Evolutionary conservation across 176 grass and related monocot species (phyloP).

Genomic region (Echinochloa phyllopogon): DNA sequence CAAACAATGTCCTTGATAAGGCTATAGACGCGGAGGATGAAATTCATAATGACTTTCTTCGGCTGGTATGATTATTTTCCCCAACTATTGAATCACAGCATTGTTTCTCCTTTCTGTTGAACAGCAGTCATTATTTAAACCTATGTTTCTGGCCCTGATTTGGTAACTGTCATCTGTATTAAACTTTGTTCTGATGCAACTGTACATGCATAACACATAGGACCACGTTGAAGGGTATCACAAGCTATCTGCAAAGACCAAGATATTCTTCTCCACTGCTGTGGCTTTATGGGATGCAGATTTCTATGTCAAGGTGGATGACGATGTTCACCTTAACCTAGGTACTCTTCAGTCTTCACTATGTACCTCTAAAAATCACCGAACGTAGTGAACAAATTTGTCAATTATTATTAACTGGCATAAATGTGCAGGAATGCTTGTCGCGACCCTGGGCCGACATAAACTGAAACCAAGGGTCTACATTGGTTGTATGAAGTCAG

Average conservation of each 20-base stretch:
- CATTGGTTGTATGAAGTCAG: constrained; percentile 98
- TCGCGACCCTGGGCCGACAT: constrained; percentile 79
- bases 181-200: constrained; percentile 32
- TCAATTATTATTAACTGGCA: background rate
- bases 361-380: background rate
- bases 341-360: constrained; percentile 44
- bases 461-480: constrained; percentile 91
- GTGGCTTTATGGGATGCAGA: constrained; percentile 91
- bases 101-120: background rate
- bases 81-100: background rate
- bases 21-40: constrained; percentile 81
- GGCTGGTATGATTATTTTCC: constrained; percentile 65
- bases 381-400: background rate
- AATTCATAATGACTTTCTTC: constrained; percentile 82
- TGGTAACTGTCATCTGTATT: background rate
- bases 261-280: constrained; percentile 90
- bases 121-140: constrained; percentile 6
- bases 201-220: constrained; percentile 36
- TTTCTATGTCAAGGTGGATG: constrained; percentile 99
- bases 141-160: background rate
- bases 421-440: constrained; percentile 67
- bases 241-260: constrained; percentile 93
- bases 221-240: constrained; percentile 97
- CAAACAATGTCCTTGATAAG: constrained; percentile 81
- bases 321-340: constrained; percentile 92